These are phyloP conservation scores for Xylaria multiplex DNA, from an alignment of 2,329 filamentous ascomycete genomes.

Conservation along the genomic window DNA sequence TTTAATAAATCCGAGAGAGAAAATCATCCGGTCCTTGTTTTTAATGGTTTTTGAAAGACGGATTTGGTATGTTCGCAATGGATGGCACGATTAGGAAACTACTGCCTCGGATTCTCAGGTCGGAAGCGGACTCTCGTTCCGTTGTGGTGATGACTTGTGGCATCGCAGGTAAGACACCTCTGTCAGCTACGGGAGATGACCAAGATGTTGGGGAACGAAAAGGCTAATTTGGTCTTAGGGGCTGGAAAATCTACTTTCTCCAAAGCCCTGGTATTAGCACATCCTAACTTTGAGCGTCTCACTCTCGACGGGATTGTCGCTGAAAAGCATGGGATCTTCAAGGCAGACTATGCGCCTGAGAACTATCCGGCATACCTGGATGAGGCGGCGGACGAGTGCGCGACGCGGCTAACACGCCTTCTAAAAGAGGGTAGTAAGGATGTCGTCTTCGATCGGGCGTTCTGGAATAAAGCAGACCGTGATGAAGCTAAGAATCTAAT, in stretches of 20 bases:
- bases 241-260: conserved; percentile 48
- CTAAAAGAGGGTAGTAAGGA: conserved; percentile 38
- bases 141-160: conserved; percentile 49
- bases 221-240: conserved; percentile 34
- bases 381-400: conserved; percentile 38
- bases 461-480: conserved; percentile 48
- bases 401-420: conserved; percentile 18
- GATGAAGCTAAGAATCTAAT: conserved; percentile 46
- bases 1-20: neutral
- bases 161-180: conserved; percentile 42
- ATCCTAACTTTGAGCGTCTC: conserved; percentile 43
- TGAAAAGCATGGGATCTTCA: conserved; percentile 44
- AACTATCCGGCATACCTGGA: conserved; percentile 38
- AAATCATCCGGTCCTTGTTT: neutral
- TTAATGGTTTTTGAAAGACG: neutral
- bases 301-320: conserved; percentile 44
- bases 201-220: neutral
- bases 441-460: conserved; percentile 48
- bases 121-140: conserved; percentile 38
- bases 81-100: conserved; percentile 33
- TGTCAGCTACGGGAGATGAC: neutral
- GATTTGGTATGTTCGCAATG: conserved; percentile 50
- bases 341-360: conserved; percentile 44
- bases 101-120: conserved; percentile 25
- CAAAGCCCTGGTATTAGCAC: conserved; percentile 41